A percentile compares a stretch with the other conserved stretches of the same genome.
phyloP scores from a whole-genome alignment of 2,329 filamentous ascomycete genomes.

The Endoconidiophora polonica region DNA sequence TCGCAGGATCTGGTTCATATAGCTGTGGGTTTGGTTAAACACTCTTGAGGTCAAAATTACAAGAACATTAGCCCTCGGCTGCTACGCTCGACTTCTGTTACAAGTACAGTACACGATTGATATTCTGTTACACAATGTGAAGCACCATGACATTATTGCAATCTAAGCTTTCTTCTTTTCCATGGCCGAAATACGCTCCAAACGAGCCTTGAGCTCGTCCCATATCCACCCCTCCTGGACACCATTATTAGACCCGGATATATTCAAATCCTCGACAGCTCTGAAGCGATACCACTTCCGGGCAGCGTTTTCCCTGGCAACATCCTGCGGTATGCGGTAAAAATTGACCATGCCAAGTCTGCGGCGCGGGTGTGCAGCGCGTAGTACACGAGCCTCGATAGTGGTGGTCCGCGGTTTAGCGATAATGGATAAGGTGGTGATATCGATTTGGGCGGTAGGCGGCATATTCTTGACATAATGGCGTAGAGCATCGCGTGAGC shows the following conservation, averaged over 20 bases:
- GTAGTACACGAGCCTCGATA: slow-evolving; percentile 24
- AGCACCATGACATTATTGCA: too few relatives aligned
- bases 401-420: slow-evolving; percentile 35
- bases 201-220: slow-evolving; percentile 22
- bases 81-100: too few relatives aligned
- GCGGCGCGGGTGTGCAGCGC: slow-evolving; percentile 16
- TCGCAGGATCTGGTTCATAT: too few relatives aligned
- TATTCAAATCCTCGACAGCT: slow-evolving; percentile 24
- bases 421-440: slow-evolving; percentile 39
- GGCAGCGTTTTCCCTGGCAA: slow-evolving; percentile 19
- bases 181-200: slow-evolving; percentile 15
- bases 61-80: too few relatives aligned
- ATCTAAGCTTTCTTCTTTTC: slow-evolving; percentile 4
- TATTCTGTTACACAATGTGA: too few relatives aligned
- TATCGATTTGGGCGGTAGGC: slow-evolving; percentile 27
- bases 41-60: too few relatives aligned
- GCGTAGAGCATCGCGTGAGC: slow-evolving; percentile 37
- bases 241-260: slow-evolving; percentile 18
- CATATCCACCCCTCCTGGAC: slow-evolving; percentile 24
- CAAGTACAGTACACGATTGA: too few relatives aligned
- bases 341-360: slow-evolving; percentile 27
- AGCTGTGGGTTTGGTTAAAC: too few relatives aligned
- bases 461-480: slow-evolving; percentile 34
- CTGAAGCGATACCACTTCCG: slow-evolving; percentile 26
- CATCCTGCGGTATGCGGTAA: slow-evolving; percentile 19